phyloP scores from a whole-genome alignment of 345 rosid genomes.

The Reutealis trisperma region DNA sequence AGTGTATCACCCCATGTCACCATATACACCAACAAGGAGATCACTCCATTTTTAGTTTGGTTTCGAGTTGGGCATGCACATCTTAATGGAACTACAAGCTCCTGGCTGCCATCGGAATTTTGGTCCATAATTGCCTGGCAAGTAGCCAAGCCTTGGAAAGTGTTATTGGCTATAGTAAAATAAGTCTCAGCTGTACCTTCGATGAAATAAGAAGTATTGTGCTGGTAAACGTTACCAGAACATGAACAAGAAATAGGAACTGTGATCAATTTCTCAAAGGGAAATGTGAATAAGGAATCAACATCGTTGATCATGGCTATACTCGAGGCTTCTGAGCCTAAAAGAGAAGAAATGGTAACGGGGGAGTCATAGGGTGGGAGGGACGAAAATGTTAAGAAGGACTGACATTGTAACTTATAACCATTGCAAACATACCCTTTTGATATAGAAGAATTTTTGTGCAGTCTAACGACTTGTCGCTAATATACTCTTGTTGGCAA shows the following conservation, averaged over 20 bases:
- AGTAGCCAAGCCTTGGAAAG: conserved; percentile 34
- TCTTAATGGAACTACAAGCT: conserved; percentile 19
- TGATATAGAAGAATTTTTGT: neutral
- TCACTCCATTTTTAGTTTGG: neutral
- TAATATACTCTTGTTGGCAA: conserved; percentile 12
- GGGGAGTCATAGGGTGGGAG: conserved; percentile 16
- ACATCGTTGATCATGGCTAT: conserved; percentile 29
- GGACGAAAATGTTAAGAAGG: conserved; percentile 32
- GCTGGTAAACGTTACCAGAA: conserved; percentile 24
- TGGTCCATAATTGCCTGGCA: conserved; percentile 30
- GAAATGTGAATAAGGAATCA: conserved; percentile 7
- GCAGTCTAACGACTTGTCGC: neutral
- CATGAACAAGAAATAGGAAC: conserved; percentile 42
- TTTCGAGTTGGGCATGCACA: neutral
- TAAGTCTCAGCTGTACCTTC: neutral
- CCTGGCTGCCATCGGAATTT: neutral
- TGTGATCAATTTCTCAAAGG: neutral
- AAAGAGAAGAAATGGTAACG: conserved; percentile 26
- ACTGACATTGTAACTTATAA: conserved; percentile 24
- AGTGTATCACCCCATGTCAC: neutral
- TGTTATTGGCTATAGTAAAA: conserved; percentile 20
- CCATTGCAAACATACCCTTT: conserved; percentile 35
- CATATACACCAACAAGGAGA: neutral
- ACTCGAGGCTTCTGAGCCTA: conserved; percentile 26
- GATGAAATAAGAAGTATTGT: conserved; percentile 13